Percentiles rank a stretch among this genome's conserved stretches.
Conservation (phyloP, 257 asterid genomes). For the Nicotiana paniculata region DNA sequence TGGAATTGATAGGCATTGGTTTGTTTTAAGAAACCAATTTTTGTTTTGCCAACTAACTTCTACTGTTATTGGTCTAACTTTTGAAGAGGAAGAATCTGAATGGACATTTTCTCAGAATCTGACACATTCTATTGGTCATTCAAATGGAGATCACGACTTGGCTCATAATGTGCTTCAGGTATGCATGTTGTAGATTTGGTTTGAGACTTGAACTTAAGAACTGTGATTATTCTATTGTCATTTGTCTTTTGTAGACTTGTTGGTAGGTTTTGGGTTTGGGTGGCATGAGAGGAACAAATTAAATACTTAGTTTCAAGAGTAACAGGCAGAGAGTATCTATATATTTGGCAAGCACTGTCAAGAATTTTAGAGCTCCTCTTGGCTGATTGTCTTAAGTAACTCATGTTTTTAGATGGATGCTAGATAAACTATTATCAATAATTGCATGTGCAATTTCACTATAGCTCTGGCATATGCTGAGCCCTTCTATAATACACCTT, state of each 20-base stretch:
- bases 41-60: background rate
- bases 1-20: background rate
- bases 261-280: background rate
- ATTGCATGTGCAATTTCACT: background rate
- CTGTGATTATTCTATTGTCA: background rate
- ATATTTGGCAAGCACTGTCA: background rate
- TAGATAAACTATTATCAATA: background rate
- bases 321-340: background rate
- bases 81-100: conserved; percentile 55
- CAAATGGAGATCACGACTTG: conserved; percentile 72
- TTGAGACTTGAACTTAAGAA: background rate
- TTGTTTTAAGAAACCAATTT: background rate
- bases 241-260: background rate
- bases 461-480: background rate
- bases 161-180: conserved; percentile 72
- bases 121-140: conserved; percentile 56
- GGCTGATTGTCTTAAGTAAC: background rate
- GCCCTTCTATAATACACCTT: background rate
- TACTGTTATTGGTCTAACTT: background rate
- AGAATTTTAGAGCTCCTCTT: background rate
- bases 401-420: background rate
- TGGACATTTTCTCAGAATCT: conserved; percentile 34
- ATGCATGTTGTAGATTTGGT: background rate
- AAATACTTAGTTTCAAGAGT: background rate
- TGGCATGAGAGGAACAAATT: background rate